Evolutionary conservation across 2,329 filamentous ascomycete genomes (phyloP).

Genomic region (Diaporthe sp.): DNA sequence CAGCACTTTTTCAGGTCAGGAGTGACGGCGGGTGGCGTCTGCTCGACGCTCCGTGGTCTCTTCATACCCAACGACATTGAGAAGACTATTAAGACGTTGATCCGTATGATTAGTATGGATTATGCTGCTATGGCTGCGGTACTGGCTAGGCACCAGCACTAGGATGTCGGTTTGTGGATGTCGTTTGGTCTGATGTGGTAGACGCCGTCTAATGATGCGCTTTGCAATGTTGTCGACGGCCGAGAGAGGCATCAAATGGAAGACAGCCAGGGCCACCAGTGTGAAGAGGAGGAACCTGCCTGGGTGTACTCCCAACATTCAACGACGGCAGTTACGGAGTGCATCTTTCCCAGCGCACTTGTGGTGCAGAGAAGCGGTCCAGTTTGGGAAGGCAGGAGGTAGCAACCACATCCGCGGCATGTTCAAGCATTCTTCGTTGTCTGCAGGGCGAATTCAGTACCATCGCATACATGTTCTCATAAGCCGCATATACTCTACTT

Average conservation of each 20-base stretch:
- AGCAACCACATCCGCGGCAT: neutral
- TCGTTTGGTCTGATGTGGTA: neutral
- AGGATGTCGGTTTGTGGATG: neutral
- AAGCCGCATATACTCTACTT: no score
- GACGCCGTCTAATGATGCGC: neutral
- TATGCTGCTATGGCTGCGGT: neutral
- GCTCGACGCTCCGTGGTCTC: no score
- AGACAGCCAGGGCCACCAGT: neutral
- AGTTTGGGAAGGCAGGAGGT: neutral
- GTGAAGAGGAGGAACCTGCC: neutral
- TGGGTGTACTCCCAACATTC: neutral
- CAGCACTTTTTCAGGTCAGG: no score
- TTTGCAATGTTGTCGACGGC: neutral
- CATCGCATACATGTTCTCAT: no score
- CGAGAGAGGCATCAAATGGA: neutral
- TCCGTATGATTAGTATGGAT: no score
- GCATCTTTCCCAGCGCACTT: neutral
- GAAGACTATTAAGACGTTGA: no score
- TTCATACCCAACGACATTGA: no score
- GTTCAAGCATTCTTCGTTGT: no score
- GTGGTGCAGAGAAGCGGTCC: neutral
- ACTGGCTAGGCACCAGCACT: neutral
- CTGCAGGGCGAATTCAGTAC: no score
- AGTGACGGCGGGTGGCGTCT: no score
- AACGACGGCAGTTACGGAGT: neutral